Evolutionary conservation across 2,329 filamentous ascomycete genomes (phyloP), one percentile per base, ranked within the genome.

Genomic region (Xylariomycetidae sp.): DNA sequence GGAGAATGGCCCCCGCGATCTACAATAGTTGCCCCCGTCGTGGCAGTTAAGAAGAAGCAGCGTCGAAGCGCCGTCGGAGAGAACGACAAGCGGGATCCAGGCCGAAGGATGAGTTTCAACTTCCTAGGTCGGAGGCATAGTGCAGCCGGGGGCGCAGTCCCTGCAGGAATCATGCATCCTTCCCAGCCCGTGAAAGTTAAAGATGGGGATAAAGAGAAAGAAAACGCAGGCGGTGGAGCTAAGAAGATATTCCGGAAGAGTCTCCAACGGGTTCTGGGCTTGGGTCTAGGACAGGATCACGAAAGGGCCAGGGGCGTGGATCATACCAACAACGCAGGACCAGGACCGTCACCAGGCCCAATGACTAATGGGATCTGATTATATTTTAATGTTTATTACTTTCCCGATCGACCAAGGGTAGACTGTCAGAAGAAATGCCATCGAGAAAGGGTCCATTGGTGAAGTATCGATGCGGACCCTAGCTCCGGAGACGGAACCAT

Each of bases 1-100:
- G 89, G 88, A 12, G 87, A 95, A 59, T 97, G 90, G 90, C 89
- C 90, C 4, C 87, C 85, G 2, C 77, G 76, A 46, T 58, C 70
- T 1, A 63, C 64, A 13, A 51, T 71, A 29, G 48, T 67, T 51
- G 57, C 46, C 34, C 59, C 50, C 40, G 58, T 46, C 9, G 51
- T 63, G 4, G 59, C 57, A 3, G 51, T 59, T 9, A 60, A 61
- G 25, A 67, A 61, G 46, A 67, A 59, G 54, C 68, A 58, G 53
- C 67, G 40, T 35, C 47, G 44, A 31, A 42, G 51, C 55, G 57
- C 50, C 48, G 46, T 28, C 27, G 31, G 25, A 18, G 42, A 39
- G 22, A 37, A 31, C 17, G 56, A 56, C 13, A 51, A 33, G 28
- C 28, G 44, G 8, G 62, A 51, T 19, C 49, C 54, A 3, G 46